Conservation (phyloP, 1,284 basidiomycete genomes). For the Singerocomus inundabilis region DNA sequence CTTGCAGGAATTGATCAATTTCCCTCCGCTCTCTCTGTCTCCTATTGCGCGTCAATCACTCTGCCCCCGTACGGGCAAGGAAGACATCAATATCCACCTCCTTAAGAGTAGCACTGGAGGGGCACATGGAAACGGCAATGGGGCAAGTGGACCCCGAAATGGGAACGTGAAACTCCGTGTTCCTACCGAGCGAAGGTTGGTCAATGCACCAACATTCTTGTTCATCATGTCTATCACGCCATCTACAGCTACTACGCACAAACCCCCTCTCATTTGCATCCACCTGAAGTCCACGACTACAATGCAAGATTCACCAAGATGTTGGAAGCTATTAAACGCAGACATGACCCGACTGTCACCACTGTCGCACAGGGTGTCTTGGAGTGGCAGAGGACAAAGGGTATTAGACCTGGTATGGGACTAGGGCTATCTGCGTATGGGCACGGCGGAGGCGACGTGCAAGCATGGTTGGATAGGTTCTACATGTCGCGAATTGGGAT, state of each 20-base stretch:
- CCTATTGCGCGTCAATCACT: constrained; percentile 69
- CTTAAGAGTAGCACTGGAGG: constrained; percentile 48
- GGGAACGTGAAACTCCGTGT: constrained; percentile 61
- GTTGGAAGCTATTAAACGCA: constrained; percentile 87
- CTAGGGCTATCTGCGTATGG: constrained; percentile 42
- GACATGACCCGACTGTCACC: constrained; percentile 97
- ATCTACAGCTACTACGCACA: constrained; percentile 79
- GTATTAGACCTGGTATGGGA: constrained; percentile 31
- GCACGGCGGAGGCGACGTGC: constrained; percentile 84
- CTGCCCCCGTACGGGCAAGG: constrained; percentile 43
- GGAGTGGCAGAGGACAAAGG: constrained; percentile 65
- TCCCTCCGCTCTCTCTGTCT: constrained; percentile 75
- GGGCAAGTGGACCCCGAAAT: constrained; percentile 32
- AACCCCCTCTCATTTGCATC: constrained; percentile 72
- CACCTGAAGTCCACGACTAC: constrained; percentile 92
- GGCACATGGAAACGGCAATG: constrained; percentile 29
- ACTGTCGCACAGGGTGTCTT: constrained; percentile 91
- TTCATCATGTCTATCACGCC: not conserved
- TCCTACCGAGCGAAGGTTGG: constrained; percentile 70
- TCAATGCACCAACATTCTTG: constrained; percentile 1
- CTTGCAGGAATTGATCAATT: constrained; percentile 80
- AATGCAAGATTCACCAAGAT: constrained; percentile 89
- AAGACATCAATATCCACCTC: constrained; percentile 36
- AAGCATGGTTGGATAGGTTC: constrained; percentile 96
- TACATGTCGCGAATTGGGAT: constrained; percentile 98